Evolutionary conservation across 192 early-diverging fungal genomes (phyloP).

Genomic region (Lobosporangium transversale): DNA sequence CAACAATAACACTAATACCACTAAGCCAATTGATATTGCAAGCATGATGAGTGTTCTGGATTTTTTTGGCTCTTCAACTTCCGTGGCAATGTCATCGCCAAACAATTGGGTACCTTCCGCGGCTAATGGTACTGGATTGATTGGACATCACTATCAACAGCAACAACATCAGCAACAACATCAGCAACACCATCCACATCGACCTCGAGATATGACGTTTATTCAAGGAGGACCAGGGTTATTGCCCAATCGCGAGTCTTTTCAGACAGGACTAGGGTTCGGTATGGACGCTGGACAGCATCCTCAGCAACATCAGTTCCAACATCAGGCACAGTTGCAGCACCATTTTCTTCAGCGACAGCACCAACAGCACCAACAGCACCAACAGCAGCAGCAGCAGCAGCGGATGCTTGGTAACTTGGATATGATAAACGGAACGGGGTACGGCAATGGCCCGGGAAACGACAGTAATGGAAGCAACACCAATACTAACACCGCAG

Average conservation of each 20-base stretch:
- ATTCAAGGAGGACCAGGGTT: slow-evolving; percentile 5
- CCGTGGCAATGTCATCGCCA: slow-evolving; percentile 4
- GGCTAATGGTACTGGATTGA: slow-evolving; percentile 3
- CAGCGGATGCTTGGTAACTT: slow-evolving; percentile 4
- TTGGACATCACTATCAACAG: neutral
- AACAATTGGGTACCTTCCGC: slow-evolving; percentile 23
- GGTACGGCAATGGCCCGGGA: slow-evolving; percentile 5
- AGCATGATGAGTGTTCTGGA: slow-evolving; percentile 50
- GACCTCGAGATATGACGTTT: slow-evolving; percentile 9
- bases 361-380: slow-evolving; percentile 31
- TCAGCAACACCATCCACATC: neutral
- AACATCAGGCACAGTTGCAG: slow-evolving; percentile 22
- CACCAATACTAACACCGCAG: slow-evolving; percentile 10
- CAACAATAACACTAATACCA: slow-evolving; percentile 1
- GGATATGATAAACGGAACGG: neutral
- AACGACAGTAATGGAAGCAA: slow-evolving; percentile 10
- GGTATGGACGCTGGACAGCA: slow-evolving; percentile 6
- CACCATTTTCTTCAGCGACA: slow-evolving; percentile 14
- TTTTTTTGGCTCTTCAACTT: slow-evolving; percentile 26
- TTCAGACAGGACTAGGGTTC: neutral
- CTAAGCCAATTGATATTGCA: slow-evolving; percentile 32
- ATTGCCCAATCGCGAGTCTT: slow-evolving; percentile 9
- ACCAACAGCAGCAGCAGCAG: slow-evolving; percentile 18
- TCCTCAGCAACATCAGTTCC: slow-evolving; percentile 7
- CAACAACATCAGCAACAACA: neutral